phyloP scores from a whole-genome alignment of 1,284 basidiomycete species.

The Sporisorium exsertum region DNA sequence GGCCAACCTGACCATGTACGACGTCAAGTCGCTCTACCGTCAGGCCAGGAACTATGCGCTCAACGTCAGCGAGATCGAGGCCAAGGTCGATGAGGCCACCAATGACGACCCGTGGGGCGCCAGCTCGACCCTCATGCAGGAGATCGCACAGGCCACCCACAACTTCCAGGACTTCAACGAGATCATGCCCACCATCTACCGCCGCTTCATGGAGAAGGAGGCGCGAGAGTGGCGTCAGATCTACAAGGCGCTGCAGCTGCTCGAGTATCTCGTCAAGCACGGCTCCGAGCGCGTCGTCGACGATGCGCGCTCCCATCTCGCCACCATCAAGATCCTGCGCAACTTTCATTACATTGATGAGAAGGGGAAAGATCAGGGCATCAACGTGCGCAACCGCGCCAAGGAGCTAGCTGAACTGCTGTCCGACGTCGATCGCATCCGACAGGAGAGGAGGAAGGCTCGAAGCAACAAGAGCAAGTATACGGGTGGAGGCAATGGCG shows the following conservation, averaged over 20 bases:
- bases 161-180: slow-evolving; percentile 99
- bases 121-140: slow-evolving; percentile 97
- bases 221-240: slow-evolving; percentile 98
- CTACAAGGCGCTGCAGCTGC: slow-evolving; percentile 95
- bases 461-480: slow-evolving; percentile 94
- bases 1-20: slow-evolving; percentile 68
- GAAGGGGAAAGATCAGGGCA: slow-evolving; percentile 98
- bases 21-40: slow-evolving; percentile 65
- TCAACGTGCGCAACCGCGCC: slow-evolving; percentile 95
- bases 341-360: slow-evolving; percentile 99
- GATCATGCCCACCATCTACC: slow-evolving; percentile 98
- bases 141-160: slow-evolving; percentile 94
- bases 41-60: slow-evolving; percentile 75
- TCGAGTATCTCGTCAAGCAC: slow-evolving; percentile 96
- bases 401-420: slow-evolving; percentile 90
- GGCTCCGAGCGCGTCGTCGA: slow-evolving; percentile 99
- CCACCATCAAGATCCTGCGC: slow-evolving; percentile 95
- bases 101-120: slow-evolving; percentile 99
- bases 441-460: slow-evolving; percentile 89
- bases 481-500: slow-evolving; percentile 84
- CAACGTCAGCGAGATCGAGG: slow-evolving; percentile 96
- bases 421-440: slow-evolving; percentile 89
- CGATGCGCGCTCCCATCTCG: slow-evolving; percentile 92
- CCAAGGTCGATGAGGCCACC: slow-evolving; percentile 95
- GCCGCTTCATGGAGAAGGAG: slow-evolving; percentile 85